phyloP scores from a whole-genome alignment of 1,139 yeast species.

The Blastobotrys apis region DNA sequence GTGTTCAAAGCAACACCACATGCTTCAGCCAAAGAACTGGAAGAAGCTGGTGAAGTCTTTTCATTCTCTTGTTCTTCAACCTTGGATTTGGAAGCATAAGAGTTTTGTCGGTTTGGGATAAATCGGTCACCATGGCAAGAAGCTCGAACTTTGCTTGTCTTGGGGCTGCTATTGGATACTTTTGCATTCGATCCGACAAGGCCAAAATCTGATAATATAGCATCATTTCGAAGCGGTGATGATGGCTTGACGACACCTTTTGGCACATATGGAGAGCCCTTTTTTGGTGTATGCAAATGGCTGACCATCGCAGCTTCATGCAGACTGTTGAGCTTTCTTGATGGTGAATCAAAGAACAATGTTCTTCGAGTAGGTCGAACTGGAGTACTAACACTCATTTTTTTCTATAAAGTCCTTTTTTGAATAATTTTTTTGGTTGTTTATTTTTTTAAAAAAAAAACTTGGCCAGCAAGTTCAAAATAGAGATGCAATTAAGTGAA shows the following conservation, averaged over 20 bases:
- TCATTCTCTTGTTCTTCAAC: conserved; percentile 23
- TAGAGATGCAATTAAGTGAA: too few species aligned
- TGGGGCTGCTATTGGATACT: conserved; percentile 23
- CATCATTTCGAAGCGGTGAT: conserved; percentile 48
- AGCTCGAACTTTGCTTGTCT: conserved; percentile 27
- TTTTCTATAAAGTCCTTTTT: conserved; percentile 7
- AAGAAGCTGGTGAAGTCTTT: neutral
- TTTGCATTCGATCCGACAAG: conserved; percentile 15
- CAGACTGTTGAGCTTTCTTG: conserved; percentile 19
- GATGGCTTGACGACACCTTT: conserved; percentile 22
- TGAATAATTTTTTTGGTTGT: neutral
- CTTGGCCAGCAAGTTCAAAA: too few species aligned
- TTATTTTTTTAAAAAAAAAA: neutral
- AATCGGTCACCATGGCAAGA: conserved; percentile 40
- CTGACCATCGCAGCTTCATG: conserved; percentile 15
- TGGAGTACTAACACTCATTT: conserved; percentile 30
- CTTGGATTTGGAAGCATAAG: conserved; percentile 40
- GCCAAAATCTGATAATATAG: conserved; percentile 36
- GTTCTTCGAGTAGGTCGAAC: conserved; percentile 26
- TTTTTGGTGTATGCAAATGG: conserved; percentile 12
- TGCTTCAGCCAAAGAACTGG: conserved; percentile 83
- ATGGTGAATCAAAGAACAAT: conserved; percentile 25
- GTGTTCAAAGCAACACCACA: conserved; percentile 86
- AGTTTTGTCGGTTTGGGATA: conserved; percentile 51
- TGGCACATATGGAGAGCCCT: conserved; percentile 22